Percentiles rank a stretch among this genome's conserved stretches.
Evolutionary conservation across 1,284 basidiomycete species (phyloP).

Genomic region (Tylopilus orsonianus): DNA sequence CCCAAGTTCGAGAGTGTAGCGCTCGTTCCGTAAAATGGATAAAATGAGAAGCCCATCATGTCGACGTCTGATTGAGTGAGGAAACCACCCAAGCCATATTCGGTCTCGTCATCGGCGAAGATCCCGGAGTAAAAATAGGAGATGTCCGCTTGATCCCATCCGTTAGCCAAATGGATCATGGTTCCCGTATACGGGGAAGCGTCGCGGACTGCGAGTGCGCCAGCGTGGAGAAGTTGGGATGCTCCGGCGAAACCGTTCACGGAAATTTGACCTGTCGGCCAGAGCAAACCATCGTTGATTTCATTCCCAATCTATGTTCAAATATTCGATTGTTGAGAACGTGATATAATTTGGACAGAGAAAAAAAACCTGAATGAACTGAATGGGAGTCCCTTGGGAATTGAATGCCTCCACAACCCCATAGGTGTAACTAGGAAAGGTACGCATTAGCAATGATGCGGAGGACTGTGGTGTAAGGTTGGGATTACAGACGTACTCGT

Average conservation of each 20-base stretch:
- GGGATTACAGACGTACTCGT: conserved; percentile 5
- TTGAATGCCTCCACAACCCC: conserved; percentile 12
- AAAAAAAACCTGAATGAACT: conserved; percentile 15
- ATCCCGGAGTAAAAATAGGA: conserved; percentile 15
- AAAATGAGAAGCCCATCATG: conserved; percentile 13
- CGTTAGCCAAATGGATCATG: conserved; percentile 13
- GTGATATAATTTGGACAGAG: no score
- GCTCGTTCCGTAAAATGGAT: conserved; percentile 11
- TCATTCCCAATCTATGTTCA: conserved; percentile 20
- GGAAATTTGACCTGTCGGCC: conserved; percentile 13
- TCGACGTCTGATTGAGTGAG: conserved; percentile 11
- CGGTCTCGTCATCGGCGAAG: background rate
- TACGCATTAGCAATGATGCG: background rate
- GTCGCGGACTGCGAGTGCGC: conserved; percentile 14
- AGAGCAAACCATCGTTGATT: conserved; percentile 17
- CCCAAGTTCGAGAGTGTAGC: conserved; percentile 13
- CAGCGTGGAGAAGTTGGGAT: conserved; percentile 20
- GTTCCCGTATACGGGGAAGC: conserved; percentile 17
- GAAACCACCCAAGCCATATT: conserved; percentile 1
- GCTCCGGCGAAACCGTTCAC: conserved; percentile 7
- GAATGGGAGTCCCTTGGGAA: conserved; percentile 16
- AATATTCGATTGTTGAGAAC: conserved; percentile 1
- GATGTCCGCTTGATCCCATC: conserved; percentile 5
- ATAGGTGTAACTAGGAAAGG: conserved; percentile 12
- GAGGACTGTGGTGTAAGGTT: background rate